phyloP scores from a whole-genome alignment of 805 yeast species.

The Metschnikowia dekortorum region DNA sequence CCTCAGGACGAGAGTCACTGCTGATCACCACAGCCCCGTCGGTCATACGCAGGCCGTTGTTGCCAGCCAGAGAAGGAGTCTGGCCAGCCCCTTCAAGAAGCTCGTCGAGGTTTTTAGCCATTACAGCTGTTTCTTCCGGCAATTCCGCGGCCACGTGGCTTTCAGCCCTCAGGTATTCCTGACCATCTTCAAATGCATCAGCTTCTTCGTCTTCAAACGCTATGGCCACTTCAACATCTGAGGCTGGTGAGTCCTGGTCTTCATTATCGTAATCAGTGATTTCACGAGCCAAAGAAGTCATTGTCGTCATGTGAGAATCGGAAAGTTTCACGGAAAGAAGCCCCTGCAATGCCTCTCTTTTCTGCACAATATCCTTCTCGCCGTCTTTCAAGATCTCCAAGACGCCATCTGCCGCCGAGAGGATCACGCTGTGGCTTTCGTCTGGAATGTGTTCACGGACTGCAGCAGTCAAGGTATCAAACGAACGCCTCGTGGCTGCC shows the following conservation, averaged over 20 bases:
- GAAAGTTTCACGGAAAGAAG: conserved; percentile 38
- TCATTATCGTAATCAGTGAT: conserved; percentile 49
- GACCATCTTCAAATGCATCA: conserved; percentile 7
- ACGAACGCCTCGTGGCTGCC: conserved; percentile 45
- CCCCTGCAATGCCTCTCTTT: conserved; percentile 48
- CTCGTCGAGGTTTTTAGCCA: conserved; percentile 12
- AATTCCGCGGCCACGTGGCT: conserved; percentile 15
- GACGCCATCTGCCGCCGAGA: conserved; percentile 67
- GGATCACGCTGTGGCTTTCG: conserved; percentile 66
- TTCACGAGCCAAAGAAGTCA: conserved; percentile 39
- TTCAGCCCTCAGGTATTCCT: conserved; percentile 26
- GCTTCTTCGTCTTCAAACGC: conserved; percentile 20
- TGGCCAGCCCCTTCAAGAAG: neutral
- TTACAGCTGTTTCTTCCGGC: conserved; percentile 9
- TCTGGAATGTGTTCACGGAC: conserved; percentile 59
- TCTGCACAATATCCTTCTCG: conserved; percentile 35
- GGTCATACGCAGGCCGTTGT: no score
- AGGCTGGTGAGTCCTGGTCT: conserved; percentile 7
- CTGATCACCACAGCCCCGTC: neutral
- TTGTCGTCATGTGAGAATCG: conserved; percentile 43
- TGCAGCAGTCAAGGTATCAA: conserved; percentile 58
- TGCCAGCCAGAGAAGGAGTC: no score
- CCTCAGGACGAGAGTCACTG: neutral
- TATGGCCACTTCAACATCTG: conserved; percentile 22
- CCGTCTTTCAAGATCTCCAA: conserved; percentile 52